phyloP scores from a whole-genome alignment of 2,329 filamentous ascomycete genomes.

The Periconia sp. region DNA sequence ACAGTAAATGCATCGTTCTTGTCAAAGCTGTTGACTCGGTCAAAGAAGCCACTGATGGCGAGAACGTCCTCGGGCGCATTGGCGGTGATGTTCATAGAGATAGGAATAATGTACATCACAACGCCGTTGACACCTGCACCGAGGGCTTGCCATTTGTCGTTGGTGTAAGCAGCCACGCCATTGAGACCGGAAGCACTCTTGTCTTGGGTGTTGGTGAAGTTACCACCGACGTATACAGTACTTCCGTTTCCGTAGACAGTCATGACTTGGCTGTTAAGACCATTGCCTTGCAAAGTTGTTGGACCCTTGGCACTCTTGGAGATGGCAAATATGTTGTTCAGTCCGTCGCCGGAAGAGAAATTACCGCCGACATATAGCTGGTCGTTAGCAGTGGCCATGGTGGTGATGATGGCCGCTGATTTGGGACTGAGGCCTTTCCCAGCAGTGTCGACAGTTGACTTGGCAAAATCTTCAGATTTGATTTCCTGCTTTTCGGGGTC shows the following conservation, averaged over 20 bases:
- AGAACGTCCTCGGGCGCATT: slow-evolving; percentile 74
- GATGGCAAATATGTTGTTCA: slow-evolving; percentile 80
- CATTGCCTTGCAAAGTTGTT: slow-evolving; percentile 68
- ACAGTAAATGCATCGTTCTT: slow-evolving; percentile 66
- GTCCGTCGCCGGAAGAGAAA: slow-evolving; percentile 67
- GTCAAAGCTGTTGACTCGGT: slow-evolving; percentile 71
- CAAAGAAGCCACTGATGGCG: slow-evolving; percentile 81
- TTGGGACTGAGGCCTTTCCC: slow-evolving; percentile 68
- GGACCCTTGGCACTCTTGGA: slow-evolving; percentile 61
- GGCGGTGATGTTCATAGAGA: slow-evolving; percentile 78
- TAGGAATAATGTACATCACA: slow-evolving; percentile 75
- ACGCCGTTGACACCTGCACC: slow-evolving; percentile 85
- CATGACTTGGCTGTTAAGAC: slow-evolving; percentile 80
- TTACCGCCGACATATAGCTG: slow-evolving; percentile 78
- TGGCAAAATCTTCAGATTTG: slow-evolving; percentile 69
- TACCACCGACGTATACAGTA: slow-evolving; percentile 75
- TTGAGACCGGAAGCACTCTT: slow-evolving; percentile 69
- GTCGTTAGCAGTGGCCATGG: slow-evolving; percentile 69
- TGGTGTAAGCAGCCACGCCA: slow-evolving; percentile 76
- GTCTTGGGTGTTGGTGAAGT: slow-evolving; percentile 76
- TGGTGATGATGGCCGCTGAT: slow-evolving; percentile 69
- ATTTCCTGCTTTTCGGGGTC: slow-evolving; percentile 68
- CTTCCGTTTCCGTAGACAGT: slow-evolving; percentile 71
- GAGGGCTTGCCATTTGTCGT: slow-evolving; percentile 76
- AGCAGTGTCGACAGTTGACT: slow-evolving; percentile 77